Conservation (phyloP, 768 basidiomycete genomes). For the Agaricus sinodeliciosus region DNA sequence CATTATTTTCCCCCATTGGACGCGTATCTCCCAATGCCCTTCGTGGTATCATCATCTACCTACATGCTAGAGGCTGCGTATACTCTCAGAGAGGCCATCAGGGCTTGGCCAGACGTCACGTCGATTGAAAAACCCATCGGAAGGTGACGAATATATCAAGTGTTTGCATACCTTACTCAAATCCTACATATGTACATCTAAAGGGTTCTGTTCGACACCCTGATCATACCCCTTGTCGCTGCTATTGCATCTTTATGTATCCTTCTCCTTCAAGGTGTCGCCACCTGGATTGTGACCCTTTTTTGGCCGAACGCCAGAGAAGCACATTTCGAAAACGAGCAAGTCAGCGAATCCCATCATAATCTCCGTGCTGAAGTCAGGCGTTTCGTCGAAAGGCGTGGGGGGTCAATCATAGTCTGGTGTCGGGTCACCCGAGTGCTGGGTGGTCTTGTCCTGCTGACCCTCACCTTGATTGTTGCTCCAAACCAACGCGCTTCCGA, state of each 20-base stretch:
- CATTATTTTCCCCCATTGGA: not conserved
- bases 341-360: conserved; percentile 13
- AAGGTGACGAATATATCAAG: not conserved
- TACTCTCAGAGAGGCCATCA: not conserved
- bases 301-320: not conserved
- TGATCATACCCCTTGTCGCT: conserved; percentile 30
- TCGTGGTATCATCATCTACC: not conserved
- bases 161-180: not conserved
- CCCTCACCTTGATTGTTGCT: conserved; percentile 37
- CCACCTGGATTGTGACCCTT: conserved; percentile 5
- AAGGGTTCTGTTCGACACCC: conserved; percentile 16
- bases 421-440: conserved; percentile 41
- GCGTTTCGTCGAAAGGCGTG: conserved; percentile 33
- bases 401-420: conserved; percentile 40
- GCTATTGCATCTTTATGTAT: conserved; percentile 26
- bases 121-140: not conserved
- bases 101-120: not conserved
- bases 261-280: conserved; percentile 25
- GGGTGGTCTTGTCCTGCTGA: conserved; percentile 40
- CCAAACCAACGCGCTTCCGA: conserved; percentile 17
- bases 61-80: not conserved
- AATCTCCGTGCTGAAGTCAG: conserved; percentile 26
- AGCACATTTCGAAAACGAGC: not conserved
- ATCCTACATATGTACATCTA: not conserved
- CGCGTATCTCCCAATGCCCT: not conserved